Evolutionary conservation across 2,329 filamentous ascomycete genomes (phyloP), one percentile per base, ranked within the genome.

Genomic region (Alternaria brassicae): DNA sequence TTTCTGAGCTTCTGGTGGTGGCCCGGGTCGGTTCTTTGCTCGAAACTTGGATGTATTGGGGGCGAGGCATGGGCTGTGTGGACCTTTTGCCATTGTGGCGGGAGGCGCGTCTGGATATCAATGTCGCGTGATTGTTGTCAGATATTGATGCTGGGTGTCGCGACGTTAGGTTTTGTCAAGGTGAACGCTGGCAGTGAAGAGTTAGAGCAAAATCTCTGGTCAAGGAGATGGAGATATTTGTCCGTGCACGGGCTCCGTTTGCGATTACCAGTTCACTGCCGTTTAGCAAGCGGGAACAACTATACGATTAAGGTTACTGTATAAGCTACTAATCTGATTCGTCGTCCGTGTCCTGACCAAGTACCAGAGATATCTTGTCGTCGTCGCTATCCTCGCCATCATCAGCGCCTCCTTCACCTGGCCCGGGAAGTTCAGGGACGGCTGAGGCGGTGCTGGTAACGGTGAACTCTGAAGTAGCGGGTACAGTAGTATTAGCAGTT

Each of bases 271-370:
- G 48, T 50, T 61, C 47, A 56, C 55, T 36, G 36, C 23, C 50
- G 10, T 48, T 30, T 41, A 21, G 40, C 37, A 50, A 53, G 15
- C 36, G 17, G n/a, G 6, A 23, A 15, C 6, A 8, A 40, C 13
- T 48, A 25, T 27, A 32, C 21, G 27, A 19, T 23, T 25, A 17
- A 13, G 40, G 13, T n/a, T 40, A 45, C 23, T 2, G 21, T 12
- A 17, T 19, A 40, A 50, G 15, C 6, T 17, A 6, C 30, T 60
- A 72, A 12, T 76, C 73, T 1, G 73, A 75, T 7, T 78, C 75
- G 2, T 76, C 72, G 47, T 77, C 75, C 1, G 71, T 75, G 32
- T 78, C 75, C 48, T 74, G 74, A 2, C 75, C 75, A 28, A 78
- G 61, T 1, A 76, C 73, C 6, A 78, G 55, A 10, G 70, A 66